Evolutionary conservation across 345 rosid genomes (phyloP).

Genomic region (Heritiera littoralis): DNA sequence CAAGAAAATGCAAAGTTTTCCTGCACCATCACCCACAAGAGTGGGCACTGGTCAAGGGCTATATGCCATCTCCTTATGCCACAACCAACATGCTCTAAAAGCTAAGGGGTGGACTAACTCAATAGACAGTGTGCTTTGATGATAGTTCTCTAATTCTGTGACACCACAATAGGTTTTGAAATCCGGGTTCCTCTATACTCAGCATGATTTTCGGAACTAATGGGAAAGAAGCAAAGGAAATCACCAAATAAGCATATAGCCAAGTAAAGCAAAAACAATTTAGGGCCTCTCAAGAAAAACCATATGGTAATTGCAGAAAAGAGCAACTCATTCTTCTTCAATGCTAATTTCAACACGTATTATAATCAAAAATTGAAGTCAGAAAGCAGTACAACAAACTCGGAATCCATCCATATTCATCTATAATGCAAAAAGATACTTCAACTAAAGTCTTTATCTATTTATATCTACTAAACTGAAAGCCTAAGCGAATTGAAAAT

Average conservation of each 20-base stretch:
- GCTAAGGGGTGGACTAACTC: background rate
- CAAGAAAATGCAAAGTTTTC: background rate
- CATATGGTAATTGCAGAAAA: background rate
- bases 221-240: background rate
- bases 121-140: background rate
- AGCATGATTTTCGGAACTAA: background rate
- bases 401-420: conserved; percentile 7
- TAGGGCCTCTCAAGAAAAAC: background rate
- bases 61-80: background rate
- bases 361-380: background rate
- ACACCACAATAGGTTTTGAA: background rate
- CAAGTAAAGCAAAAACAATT: background rate
- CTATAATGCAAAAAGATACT: background rate
- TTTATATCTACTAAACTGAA: background rate
- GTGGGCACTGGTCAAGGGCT: background rate
- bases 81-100: background rate
- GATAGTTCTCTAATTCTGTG: background rate
- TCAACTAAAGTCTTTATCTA: conserved; percentile 5
- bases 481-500: conserved; percentile 10
- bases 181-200: background rate
- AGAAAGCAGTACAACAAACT: background rate
- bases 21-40: background rate
- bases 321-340: background rate
- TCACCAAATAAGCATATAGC: background rate
- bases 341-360: background rate